Conservation (phyloP, 116 monocot genomes). For the Papilionanthe hybrid region DNA sequence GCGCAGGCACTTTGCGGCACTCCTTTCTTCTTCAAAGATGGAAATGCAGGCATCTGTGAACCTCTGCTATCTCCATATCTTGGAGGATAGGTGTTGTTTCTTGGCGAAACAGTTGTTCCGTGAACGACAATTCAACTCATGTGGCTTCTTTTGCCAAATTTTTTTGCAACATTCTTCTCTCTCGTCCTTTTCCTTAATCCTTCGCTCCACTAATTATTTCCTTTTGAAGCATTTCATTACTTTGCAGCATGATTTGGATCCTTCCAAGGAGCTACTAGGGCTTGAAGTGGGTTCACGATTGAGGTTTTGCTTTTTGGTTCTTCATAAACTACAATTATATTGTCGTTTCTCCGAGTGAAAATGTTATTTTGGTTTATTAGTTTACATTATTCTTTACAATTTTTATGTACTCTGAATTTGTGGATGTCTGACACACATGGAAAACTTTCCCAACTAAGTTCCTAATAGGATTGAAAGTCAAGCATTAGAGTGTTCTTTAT, state of each 20-base stretch:
- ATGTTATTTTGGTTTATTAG: too few relatives aligned
- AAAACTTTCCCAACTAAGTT: too few relatives aligned
- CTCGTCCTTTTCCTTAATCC: background rate
- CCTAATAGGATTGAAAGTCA: background rate
- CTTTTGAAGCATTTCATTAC: background rate
- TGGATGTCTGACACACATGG: background rate
- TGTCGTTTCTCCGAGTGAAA: too few relatives aligned
- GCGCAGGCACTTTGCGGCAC: slow-evolving; percentile 9
- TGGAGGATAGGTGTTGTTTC: slow-evolving; percentile 7
- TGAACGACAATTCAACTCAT: slow-evolving; percentile 9
- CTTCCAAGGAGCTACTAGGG: slow-evolving; percentile 41
- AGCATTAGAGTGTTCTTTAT: too few relatives aligned
- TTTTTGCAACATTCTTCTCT: background rate
- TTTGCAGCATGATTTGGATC: slow-evolving; percentile 51
- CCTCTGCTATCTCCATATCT: background rate
- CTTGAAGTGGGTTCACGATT: slow-evolving; percentile 40
- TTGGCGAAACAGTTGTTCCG: slow-evolving; percentile 15
- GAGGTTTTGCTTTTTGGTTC: slow-evolving; percentile 20
- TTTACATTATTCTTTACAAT: background rate
- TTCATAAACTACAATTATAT: too few relatives aligned
- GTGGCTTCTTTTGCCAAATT: slow-evolving; percentile 7
- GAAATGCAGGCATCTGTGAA: slow-evolving; percentile 5
- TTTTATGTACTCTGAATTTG: background rate
- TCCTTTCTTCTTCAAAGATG: slow-evolving; percentile 7
- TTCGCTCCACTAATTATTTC: background rate